These are phyloP conservation scores for Litchi chinensis DNA, from an alignment of 345 rosid species.

Conservation along the genomic window DNA sequence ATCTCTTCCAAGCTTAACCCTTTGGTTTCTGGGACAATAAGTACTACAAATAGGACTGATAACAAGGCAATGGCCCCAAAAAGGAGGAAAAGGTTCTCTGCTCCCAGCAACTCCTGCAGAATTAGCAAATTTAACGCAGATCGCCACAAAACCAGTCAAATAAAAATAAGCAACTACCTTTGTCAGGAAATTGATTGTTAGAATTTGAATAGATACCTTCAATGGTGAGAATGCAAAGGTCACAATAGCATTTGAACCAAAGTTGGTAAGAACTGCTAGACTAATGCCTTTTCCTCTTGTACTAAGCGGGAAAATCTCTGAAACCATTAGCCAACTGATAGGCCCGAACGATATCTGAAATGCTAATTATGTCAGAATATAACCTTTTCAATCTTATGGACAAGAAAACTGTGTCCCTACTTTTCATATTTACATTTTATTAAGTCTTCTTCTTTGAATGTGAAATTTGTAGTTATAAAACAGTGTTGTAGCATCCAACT, in stretches of 20 bases:
- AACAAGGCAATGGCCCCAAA: slow-evolving; percentile 78
- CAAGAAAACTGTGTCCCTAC: background rate
- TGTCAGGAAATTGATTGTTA: background rate
- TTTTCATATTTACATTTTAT: background rate
- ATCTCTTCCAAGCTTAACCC: slow-evolving; percentile 96
- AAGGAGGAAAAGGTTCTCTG: slow-evolving; percentile 83
- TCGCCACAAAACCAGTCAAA: background rate
- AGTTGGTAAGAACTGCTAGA: slow-evolving; percentile 90
- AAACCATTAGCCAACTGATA: slow-evolving; percentile 99
- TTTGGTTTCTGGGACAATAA: slow-evolving; percentile 89
- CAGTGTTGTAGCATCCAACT: background rate
- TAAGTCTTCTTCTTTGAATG: background rate
- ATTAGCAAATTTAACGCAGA: slow-evolving; percentile 15
- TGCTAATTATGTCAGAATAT: slow-evolving; percentile 21
- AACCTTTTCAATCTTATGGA: background rate
- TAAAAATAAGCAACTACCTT: background rate
- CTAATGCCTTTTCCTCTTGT: slow-evolving; percentile 91
- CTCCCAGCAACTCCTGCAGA: slow-evolving; percentile 84
- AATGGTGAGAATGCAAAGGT: slow-evolving; percentile 95
- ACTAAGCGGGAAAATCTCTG: slow-evolving; percentile 88
- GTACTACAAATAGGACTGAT: slow-evolving; percentile 57
- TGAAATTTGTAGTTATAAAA: background rate
- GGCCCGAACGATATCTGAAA: slow-evolving; percentile 93
- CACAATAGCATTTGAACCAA: slow-evolving; percentile 93
- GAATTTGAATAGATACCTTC: slow-evolving; percentile 50